Base-by-base conservation (phyloP, 2,329 filamentous ascomycete genomes). In the Rhinocladiella similis region DNA sequence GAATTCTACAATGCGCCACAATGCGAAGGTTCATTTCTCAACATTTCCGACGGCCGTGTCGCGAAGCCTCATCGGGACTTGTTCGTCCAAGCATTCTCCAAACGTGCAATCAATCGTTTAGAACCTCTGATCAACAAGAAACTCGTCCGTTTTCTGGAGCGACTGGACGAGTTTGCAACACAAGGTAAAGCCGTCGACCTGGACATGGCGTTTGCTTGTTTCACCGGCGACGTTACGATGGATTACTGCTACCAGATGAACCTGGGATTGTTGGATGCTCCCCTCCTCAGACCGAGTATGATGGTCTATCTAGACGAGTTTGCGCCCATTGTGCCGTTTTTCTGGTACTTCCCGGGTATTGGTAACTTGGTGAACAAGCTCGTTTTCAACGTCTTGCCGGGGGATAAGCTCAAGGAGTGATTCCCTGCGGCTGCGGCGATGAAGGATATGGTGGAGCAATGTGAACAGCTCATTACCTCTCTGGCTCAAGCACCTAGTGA, bases 31-130 rank as follows among this genome's bases (percentile, higher is more conserved):
- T 33, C 38, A 41, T 39, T 53, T 50, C 39, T 54, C 33, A 52
- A 51, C 25, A 42, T 50, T 27, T 27, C 27, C 52, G 18, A 54
- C 27, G 52, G 29, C 18, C 47, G 47, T 39, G 48, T 50, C 14
- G 50, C 54, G 6, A 57, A 53, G 39, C 54, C 54, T n/a, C 54
- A 57, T 20, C 41, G 50, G 12, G 50, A 57, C 16, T 50, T 57
- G 9, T 57, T 72, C 10, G 61, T 62, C 12, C 66, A 67, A 5
- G 71, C 69, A 46, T 73, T 73, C 57, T 67, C 65, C 33, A 68
- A 64, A 42, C 60, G 59, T 25, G 65, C 62, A 10, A 65, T 73
- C 13, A 52, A 62, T 1, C 52, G 54, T 6, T 60, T 71, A 5
- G 64, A 68, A 54, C 49, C 62, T 4, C 47, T 68, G 27, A 65